These are phyloP conservation scores for Vaccinium darrowii DNA, from an alignment of 148 eudicot species.

Conservation along the genomic window DNA sequence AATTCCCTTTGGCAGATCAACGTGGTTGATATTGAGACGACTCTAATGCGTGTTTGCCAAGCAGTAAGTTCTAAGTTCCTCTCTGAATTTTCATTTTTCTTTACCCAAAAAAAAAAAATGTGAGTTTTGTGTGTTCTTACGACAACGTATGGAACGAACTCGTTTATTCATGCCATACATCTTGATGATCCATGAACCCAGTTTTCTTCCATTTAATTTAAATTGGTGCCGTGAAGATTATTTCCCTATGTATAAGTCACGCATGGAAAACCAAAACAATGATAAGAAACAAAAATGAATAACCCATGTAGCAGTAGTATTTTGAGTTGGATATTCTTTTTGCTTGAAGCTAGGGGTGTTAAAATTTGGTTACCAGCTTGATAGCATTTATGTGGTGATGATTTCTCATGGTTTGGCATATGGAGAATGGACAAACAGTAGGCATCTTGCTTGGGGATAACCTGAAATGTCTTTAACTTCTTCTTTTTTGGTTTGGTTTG, in stretches of 20 bases:
- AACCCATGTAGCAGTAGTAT: neutral
- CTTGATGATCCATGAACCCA: conserved; percentile 1
- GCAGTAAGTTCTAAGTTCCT: conserved; percentile 63
- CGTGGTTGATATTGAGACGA: conserved; percentile 88
- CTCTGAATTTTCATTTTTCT: conserved; percentile 5
- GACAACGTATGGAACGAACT: neutral
- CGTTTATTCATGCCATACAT: neutral
- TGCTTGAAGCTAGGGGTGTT: neutral
- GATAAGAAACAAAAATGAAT: neutral
- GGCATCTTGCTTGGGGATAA: conserved; percentile 10
- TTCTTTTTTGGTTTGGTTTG: neutral
- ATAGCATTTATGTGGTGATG: neutral
- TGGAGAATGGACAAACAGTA: neutral
- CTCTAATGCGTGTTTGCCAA: conserved; percentile 83
- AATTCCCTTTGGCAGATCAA: conserved; percentile 91
- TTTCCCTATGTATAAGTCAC: neutral
- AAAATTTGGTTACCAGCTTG: conserved; percentile 3
- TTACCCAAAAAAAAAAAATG: neutral
- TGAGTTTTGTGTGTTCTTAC: neutral
- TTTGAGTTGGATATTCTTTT: neutral
- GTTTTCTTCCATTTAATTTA: neutral
- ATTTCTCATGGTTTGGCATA: conserved; percentile 8
- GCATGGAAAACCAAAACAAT: neutral
- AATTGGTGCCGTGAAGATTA: neutral
- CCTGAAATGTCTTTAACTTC: neutral